Evolutionary conservation across 2,329 filamentous ascomycete species (phyloP).

Genomic region (Trichoderma gracile): DNA sequence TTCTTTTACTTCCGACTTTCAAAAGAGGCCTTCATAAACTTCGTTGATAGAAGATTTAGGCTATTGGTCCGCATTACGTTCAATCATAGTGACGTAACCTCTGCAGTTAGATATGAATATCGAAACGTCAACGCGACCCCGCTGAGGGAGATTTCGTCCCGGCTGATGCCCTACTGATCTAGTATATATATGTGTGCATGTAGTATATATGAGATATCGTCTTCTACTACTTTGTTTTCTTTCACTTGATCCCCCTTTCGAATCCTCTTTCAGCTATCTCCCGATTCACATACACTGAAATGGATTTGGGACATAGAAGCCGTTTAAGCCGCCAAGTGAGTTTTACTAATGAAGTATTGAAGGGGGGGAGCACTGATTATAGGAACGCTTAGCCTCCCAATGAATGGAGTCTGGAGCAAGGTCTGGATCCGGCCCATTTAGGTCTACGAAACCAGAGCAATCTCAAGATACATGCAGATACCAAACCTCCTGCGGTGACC

Average conservation of each 20-base stretch:
- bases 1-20: too few relatives aligned
- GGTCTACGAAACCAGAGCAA: constrained; percentile 7
- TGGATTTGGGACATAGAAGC: neutral
- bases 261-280: too few relatives aligned
- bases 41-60: neutral
- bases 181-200: too few relatives aligned
- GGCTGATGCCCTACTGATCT: neutral
- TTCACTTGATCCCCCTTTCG: too few relatives aligned
- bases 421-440: neutral
- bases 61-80: neutral
- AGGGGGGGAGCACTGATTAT: neutral
- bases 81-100: constrained; percentile 10
- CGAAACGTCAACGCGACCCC: neutral
- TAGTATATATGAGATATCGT: too few relatives aligned
- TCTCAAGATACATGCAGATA: neutral
- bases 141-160: neutral
- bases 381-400: neutral
- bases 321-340: neutral
- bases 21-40: neutral
- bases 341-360: neutral
- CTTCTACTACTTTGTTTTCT: too few relatives aligned
- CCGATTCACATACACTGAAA: neutral
- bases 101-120: neutral
- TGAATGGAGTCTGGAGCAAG: constrained; percentile 2
- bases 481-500: neutral